Evolutionary conservation across 2,329 filamentous ascomycete genomes (phyloP), one percentile per base, ranked within the genome.

Genomic region (Stagonosporopsis tanaceti): DNA sequence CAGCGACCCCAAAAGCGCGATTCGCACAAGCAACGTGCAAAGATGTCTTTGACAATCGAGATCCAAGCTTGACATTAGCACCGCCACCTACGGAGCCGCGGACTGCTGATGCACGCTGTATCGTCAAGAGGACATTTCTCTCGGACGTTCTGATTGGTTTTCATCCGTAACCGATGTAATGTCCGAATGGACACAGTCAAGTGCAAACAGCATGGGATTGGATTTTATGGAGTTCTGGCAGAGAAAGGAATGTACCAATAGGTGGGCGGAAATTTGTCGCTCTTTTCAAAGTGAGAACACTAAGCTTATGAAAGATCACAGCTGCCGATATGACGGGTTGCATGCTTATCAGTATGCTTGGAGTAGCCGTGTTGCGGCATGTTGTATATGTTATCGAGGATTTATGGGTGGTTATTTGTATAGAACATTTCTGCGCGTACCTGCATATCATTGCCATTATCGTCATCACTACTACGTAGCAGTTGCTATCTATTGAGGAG

Each of bases 361-460:
- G 12, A 25, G 25, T 42, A 32, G 48, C 44, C 48, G 54, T 44
- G 54, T 57, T 44, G 54, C 54, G 54, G 44, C 34, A 47, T 44
- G 6, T 48, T 57, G 54, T 32, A 52, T 57, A 22, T 4, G 17
- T 32, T 32, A 42, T 32, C 12, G 39, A 27, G 40, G 6, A 24
- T 46, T 3, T 14, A 35, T 47, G 53, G 47, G n/a, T 32, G 47
- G 40, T 34, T 44, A 6, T 57, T 47, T 47, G 44, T 35, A 44
- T 57, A 52, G 54, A 57, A 37, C 44, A 32, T 48, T 37, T 17
- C 17, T 48, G 54, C 54, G 44, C 39, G 40, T 48, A 57, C 24
- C 42, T 57, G 48, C 48, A 52, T 52, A 30, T 52, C 11, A 53
- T 24, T 47, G 47, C 22, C 44, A 52, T 32, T 52, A 39, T 39